Base-by-base conservation (phyloP, 805 yeast species). In the Saccharomyces mikatae region DNA sequence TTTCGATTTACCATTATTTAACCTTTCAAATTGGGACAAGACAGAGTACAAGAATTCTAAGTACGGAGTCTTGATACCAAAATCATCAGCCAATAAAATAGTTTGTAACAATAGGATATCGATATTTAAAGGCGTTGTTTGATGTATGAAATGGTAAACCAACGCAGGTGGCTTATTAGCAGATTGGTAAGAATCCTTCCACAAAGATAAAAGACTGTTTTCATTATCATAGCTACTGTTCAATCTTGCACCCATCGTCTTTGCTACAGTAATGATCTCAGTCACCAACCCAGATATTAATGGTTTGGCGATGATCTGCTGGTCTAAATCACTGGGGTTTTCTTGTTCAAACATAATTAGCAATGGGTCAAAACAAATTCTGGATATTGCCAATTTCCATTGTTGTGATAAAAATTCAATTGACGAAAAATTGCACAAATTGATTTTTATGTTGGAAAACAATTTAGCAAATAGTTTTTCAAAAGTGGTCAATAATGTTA, bases 1-100 rank as follows among this genome's bases (percentile, higher is more conserved):
- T 51, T 67, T 65, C 3, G 75, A 65, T 24, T 69, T 60, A 28
- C 74, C 74, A n/a, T 60, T 56, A 57, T 82, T 83, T 56, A 79
- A 71, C 56, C 74, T 77, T 53, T 74, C 77, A 52, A 75, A 78
- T 66, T 86, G 91, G 58, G 87, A 82, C 75, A 86, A 74, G 52
- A 83, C 79, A 2, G 96, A 89, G 67, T 89, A 91, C 54, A 89
- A 72, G 61, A 88, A 88, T 71, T 91, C 97, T 67, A 91, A 75
- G 67, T 91, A 91, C 1, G 97, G 97, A 0, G 97, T 89, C 67
- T 86, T 85, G 53, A 89, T 83, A 50, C 86, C 84, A 65, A 81
- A 80, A 66, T 90, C 96, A 71, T 90, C 96, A n/a, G 94, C 96
- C 54, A 90, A 75, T 53, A 91, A 74, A 52, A 91, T 91, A 4